phyloP scores from a whole-genome alignment of 345 rosid genomes.

The Clarkia xantiana region DNA sequence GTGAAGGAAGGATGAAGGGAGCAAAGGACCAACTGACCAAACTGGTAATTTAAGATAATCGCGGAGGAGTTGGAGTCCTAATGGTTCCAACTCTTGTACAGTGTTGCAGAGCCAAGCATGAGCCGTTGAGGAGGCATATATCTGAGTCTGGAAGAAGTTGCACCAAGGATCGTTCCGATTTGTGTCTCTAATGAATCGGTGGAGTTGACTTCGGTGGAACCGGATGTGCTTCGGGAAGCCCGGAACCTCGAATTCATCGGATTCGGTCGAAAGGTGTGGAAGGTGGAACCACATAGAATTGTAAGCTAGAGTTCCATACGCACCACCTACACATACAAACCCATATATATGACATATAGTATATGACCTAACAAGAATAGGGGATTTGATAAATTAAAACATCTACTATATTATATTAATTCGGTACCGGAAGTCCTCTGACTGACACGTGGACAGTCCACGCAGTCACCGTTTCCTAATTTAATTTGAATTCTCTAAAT shows the following conservation, averaged over 20 bases:
- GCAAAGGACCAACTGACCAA: constrained; percentile 32
- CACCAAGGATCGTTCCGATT: constrained; percentile 33
- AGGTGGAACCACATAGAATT: constrained; percentile 32
- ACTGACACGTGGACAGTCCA: no score
- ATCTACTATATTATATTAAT: no score
- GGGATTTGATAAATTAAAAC: no score
- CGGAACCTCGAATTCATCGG: constrained; percentile 22
- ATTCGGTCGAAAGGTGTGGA: constrained; percentile 19
- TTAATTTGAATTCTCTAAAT: no score
- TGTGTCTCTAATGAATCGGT: constrained; percentile 16
- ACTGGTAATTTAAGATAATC: constrained; percentile 22
- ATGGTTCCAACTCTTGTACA: constrained; percentile 27
- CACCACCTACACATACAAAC: constrained; percentile 12
- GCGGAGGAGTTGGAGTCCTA: constrained; percentile 16
- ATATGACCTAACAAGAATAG: no score
- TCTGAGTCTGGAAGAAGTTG: constrained; percentile 21
- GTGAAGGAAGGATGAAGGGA: constrained; percentile 16
- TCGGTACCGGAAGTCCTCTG: no score
- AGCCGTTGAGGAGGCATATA: constrained; percentile 15
- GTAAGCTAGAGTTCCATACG: constrained; percentile 26
- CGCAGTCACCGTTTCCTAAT: no score
- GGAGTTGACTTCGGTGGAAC: constrained; percentile 27
- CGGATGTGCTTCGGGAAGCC: constrained; percentile 30
- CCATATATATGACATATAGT: no score
- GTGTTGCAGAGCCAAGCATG: constrained; percentile 30